Base-by-base conservation (phyloP, 345 rosid species). In the Atalantia buxifolia region DNA sequence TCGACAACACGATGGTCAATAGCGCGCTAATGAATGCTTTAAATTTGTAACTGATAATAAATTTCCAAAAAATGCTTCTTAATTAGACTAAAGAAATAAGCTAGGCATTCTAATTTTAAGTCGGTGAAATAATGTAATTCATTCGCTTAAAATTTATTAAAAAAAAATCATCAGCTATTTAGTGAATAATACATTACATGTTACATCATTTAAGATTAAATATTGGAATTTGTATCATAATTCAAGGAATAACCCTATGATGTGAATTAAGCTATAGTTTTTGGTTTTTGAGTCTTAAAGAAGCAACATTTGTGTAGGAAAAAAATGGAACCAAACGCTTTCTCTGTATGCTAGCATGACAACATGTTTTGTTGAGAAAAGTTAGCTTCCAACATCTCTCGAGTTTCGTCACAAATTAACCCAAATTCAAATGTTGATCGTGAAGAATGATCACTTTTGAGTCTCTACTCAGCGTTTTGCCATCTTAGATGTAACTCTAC, bases 401-500 rank as follows among this genome's bases (percentile, higher is more conserved):
- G 33, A n/a, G 16, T 65, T 53, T 66, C 12, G 35, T 50, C 22
- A 8, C 22, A 33, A 65, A 76, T 50, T 66, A 76, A 66, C 28
- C n/a, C 12, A n/a, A 22, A 64, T 6, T 64, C 68, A 64, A 30
- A 48, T 75, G 16, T n/a, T 75, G 78, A 75, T 48, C 22, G 50
- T n/a, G 62, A 50, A 31, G 2, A 31, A 16, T 18, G n/a, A 50
- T 22, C 42, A 4, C 33, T 35, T 55, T 24, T 35, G 28, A 2
- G 6, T 35, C 24, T 59, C 63, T 22, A 64, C 22, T 9, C 31
- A 28, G 18, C 22, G 9, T 65, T 48, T 30, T 16, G 4, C 36
- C 72, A 76, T 66, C 13, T 66, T 16, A 31, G 22, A 62, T n/a
- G 63, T 0, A 50, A 76, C 45, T 66, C n/a, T 16, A 8, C 63